Base-by-base conservation (phyloP, 2,329 filamentous ascomycete genomes). In the Hirsutella minnesotensis region DNA sequence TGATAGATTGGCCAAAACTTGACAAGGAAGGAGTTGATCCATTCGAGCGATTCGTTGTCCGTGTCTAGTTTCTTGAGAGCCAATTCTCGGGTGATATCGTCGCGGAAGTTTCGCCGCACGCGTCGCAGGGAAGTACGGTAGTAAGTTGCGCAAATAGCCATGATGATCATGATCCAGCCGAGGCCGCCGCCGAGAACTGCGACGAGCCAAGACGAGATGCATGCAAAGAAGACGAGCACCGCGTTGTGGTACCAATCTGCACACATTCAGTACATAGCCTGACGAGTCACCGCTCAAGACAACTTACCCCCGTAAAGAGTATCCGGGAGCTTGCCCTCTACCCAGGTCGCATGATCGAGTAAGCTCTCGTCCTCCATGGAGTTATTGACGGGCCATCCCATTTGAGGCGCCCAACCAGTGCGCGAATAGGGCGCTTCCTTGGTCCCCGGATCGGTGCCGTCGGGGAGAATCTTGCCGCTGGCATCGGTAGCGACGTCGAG, bases 1-100 rank as follows among this genome's bases (percentile, higher is more conserved):
- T 92, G 87, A 60, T 95, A 96, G 56, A 98, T 98, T 48, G 92
- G 92, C 92, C 92, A 98, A 68, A 98, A 98, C 62, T 98, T 98
- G 66, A 94, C 80, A 54, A 98, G 62, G 67, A 98, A 98, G 53
- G 87, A 94, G 71, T 98, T 98, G 63, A 98, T 96, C 92, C 92
- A 98, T 63, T 98, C 92, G 39, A 98, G 70, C 44, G 85, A 92
- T 65, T 98, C 92, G 21, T 79, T 80, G 53, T 98, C 92, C 9
- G 81, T 92, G 53, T 96, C 92, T 42, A 98, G 70, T 55, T 76
- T 85, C 62, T 82, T 83, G 63, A 95, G 85, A 12, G 83, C 81
- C 72, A 95, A 74, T 62, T 95, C 89, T 42, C 92, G 82, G 46
- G 82, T 83, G 51, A 98, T 77, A 57, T 98, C 92, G 64, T 98